A percentile compares a stretch with the other conserved stretches of the same genome.
Conservation (phyloP, 371 early-diverging fungal species). For the Choanephora cucurbitarum region DNA sequence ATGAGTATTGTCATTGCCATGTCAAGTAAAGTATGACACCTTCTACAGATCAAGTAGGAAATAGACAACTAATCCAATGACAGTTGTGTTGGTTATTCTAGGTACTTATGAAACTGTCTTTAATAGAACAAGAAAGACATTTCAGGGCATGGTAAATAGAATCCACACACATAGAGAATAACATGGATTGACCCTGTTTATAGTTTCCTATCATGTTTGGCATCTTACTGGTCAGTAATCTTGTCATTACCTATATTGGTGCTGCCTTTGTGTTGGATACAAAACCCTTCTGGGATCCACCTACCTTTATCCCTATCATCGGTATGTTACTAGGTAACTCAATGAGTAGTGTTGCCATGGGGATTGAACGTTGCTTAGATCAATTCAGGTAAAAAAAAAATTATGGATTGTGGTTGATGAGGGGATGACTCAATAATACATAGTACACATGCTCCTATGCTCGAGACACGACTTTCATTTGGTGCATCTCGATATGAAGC, state of each 20-base stretch:
- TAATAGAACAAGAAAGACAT: constrained; percentile 45
- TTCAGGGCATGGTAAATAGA: constrained; percentile 44
- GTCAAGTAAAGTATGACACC: constrained; percentile 38
- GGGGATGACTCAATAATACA: too few relatives aligned
- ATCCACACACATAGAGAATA: too few relatives aligned
- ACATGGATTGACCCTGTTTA: too few relatives aligned
- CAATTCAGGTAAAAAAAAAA: constrained; percentile 54
- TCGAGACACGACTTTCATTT: constrained; percentile 74
- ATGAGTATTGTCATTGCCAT: constrained; percentile 36
- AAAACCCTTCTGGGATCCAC: constrained; percentile 73
- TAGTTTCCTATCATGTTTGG: constrained; percentile 54
- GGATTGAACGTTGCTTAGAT: constrained; percentile 65
- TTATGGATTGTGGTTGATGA: too few relatives aligned
- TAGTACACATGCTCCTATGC: constrained; percentile 65
- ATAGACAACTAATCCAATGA: too few relatives aligned
- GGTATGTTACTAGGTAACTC: constrained; percentile 88
- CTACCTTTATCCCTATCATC: constrained; percentile 82
- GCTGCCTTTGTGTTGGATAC: constrained; percentile 70
- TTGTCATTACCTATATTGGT: constrained; percentile 56
- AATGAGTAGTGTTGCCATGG: constrained; percentile 84
- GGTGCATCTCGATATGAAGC: constrained; percentile 89
- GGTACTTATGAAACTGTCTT: constrained; percentile 48
- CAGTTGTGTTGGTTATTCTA: constrained; percentile 41
- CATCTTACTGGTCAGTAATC: constrained; percentile 50
- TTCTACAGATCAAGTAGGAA: too few relatives aligned